Conservation (phyloP, 768 basidiomycete genomes). For the Coprinopsis strossmayeri region DNA sequence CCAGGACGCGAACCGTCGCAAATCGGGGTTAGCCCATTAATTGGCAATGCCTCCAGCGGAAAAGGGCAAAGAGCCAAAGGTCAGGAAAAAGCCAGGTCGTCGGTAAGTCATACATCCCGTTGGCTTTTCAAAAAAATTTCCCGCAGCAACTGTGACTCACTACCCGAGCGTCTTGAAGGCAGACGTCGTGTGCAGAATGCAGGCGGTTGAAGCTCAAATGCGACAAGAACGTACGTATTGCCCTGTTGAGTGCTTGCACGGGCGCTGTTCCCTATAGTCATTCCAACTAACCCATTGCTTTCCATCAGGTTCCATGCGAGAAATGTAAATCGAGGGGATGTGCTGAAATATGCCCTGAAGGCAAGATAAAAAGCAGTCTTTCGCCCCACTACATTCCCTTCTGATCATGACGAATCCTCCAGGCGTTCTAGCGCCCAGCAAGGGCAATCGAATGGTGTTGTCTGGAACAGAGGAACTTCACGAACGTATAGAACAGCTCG, state of each 20-base stretch:
- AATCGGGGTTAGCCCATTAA: too few relatives aligned
- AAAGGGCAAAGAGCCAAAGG: conserved; percentile 20
- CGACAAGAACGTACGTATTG: conserved; percentile 47
- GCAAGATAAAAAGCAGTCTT: conserved; percentile 25
- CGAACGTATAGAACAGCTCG: conserved; percentile 50
- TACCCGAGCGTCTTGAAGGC: conserved; percentile 42
- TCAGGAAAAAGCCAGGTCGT: conserved; percentile 25
- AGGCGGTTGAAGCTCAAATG: conserved; percentile 59
- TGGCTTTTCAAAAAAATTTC: too few relatives aligned
- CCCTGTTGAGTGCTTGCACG: conserved; percentile 3
- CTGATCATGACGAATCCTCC: conserved; percentile 4
- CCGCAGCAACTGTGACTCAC: too few relatives aligned
- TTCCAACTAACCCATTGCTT: conserved; percentile 3
- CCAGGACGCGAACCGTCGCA: too few relatives aligned
- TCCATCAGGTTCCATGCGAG: conserved; percentile 63
- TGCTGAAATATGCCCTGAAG: conserved; percentile 71
- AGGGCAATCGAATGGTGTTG: conserved; percentile 56
- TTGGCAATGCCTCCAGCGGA: conserved; percentile 11
- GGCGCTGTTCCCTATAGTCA: conserved; percentile 13
- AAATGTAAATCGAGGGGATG: conserved; percentile 74
- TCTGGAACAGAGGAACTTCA: conserved; percentile 70
- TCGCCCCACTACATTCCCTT: conserved; percentile 4
- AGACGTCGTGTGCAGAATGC: conserved; percentile 48
- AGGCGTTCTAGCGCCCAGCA: conserved; percentile 54
- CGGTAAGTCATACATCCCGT: conserved; percentile 19